A percentile compares a stretch with the other conserved stretches of the same genome.
Evolutionary conservation across 805 yeast genomes (phyloP).

Genomic region (Candida mattraensis): DNA sequence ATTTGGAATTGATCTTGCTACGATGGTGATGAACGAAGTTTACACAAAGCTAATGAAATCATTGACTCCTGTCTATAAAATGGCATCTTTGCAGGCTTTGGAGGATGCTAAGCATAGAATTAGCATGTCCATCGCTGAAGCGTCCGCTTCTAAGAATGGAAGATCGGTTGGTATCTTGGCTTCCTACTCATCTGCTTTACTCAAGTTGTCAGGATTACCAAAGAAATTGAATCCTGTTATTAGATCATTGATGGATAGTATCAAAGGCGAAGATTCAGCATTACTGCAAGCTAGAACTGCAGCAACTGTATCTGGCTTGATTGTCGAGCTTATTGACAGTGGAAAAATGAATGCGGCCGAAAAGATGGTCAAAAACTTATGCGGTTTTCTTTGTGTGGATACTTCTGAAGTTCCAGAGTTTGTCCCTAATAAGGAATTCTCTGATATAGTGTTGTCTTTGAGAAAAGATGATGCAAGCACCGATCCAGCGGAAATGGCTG

Average conservation of each 20-base stretch:
- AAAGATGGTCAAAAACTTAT: conserved; percentile 84
- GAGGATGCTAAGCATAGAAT: conserved; percentile 79
- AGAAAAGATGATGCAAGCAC: conserved; percentile 72
- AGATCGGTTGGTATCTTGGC: conserved; percentile 66
- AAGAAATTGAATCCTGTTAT: conserved; percentile 85
- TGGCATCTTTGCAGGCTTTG: conserved; percentile 67
- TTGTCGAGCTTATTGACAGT: conserved; percentile 52
- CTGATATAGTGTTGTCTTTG: conserved; percentile 65
- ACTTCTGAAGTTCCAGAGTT: conserved; percentile 96
- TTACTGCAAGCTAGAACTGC: conserved; percentile 75
- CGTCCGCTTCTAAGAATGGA: conserved; percentile 48
- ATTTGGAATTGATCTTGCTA: conserved; percentile 77
- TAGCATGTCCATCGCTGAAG: conserved; percentile 63
- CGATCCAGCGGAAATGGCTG: conserved; percentile 60
- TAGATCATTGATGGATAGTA: conserved; percentile 87
- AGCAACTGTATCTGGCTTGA: conserved; percentile 60
- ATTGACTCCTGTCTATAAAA: conserved; percentile 67
- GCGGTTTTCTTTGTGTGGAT: conserved; percentile 93
- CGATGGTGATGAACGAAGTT: conserved; percentile 59
- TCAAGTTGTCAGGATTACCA: conserved; percentile 70
- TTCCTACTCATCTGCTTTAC: conserved; percentile 71
- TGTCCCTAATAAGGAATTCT: conserved; percentile 55
- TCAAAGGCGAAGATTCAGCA: conserved; percentile 69
- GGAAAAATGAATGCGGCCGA: conserved; percentile 77
- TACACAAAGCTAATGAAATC: conserved; percentile 63